Conservation (phyloP, 768 basidiomycete genomes). For the Serendipita sp. region DNA sequence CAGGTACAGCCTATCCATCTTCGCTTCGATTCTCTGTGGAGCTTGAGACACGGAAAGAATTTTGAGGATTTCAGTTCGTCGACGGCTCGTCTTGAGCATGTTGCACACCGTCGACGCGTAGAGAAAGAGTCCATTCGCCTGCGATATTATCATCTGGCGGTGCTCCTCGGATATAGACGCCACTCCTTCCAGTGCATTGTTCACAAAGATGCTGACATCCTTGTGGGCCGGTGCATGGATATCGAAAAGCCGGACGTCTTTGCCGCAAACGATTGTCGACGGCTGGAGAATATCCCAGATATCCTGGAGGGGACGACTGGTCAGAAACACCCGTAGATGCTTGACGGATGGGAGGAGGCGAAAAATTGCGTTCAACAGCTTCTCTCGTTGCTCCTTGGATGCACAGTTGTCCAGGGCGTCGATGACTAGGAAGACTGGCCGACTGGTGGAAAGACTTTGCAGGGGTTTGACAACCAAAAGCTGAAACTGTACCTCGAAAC, state of each 20-base stretch:
- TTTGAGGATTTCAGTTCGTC: neutral
- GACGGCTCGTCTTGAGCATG: neutral
- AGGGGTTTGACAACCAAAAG: neutral
- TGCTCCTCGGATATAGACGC: neutral
- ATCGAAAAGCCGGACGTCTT: neutral
- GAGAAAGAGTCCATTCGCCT: neutral
- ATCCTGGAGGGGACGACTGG: neutral
- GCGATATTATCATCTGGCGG: neutral
- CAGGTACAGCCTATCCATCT: neutral
- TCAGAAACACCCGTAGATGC: neutral
- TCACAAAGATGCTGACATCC: neutral
- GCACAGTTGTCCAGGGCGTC: neutral
- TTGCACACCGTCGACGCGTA: neutral
- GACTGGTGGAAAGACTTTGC: neutral
- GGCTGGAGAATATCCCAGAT: neutral
- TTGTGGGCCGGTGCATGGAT: neutral
- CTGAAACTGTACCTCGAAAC: neutral
- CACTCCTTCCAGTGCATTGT: neutral
- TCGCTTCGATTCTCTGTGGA: neutral
- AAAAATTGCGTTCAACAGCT: neutral
- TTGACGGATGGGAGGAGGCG: neutral
- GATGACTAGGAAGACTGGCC: neutral
- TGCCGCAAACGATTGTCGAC: neutral
- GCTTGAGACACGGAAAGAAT: neutral
- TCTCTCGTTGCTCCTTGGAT: neutral